phyloP scores from a whole-genome alignment of 2,329 filamentous ascomycete species.

The Knufia petricola region DNA sequence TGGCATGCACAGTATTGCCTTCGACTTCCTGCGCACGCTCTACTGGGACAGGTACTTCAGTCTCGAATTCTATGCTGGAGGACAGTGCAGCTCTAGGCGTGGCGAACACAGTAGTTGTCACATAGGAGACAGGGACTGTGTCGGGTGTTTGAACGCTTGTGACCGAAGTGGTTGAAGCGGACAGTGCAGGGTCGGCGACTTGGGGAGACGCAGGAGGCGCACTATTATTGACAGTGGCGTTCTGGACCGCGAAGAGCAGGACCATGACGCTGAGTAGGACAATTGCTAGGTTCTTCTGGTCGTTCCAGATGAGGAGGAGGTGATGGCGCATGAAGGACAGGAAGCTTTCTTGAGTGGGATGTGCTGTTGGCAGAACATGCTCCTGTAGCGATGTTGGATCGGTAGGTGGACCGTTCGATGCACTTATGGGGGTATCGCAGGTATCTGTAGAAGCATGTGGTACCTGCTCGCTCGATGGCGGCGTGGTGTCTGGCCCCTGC shows the following conservation, averaged over 20 bases:
- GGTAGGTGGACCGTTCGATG: too few relatives aligned
- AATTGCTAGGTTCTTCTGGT: constrained; percentile 45
- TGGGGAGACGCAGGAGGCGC: not conserved
- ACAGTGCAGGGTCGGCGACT: not conserved
- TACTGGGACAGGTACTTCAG: not conserved
- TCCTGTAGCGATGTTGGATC: not conserved
- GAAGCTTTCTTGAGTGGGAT: not conserved
- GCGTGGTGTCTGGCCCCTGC: not conserved
- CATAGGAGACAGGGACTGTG: not conserved
- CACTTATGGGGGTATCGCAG: too few relatives aligned
- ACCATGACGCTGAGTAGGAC: constrained; percentile 37
- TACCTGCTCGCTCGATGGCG: too few relatives aligned
- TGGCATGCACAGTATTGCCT: too few relatives aligned
- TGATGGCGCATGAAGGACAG: not conserved
- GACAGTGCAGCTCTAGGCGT: not conserved
- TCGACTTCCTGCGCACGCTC: not conserved
- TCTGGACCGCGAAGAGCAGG: constrained; percentile 29
- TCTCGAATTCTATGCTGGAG: not conserved
- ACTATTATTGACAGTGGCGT: not conserved
- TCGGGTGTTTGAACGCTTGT: too few relatives aligned
- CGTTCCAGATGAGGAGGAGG: constrained; percentile 41
- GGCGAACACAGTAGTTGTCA: not conserved
- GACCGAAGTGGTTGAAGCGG: too few relatives aligned
- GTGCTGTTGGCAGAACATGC: not conserved
- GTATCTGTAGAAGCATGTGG: too few relatives aligned